Evolutionary conservation across 1,284 basidiomycete genomes (phyloP).

Genomic region (Bondarzewia mesenterica): DNA sequence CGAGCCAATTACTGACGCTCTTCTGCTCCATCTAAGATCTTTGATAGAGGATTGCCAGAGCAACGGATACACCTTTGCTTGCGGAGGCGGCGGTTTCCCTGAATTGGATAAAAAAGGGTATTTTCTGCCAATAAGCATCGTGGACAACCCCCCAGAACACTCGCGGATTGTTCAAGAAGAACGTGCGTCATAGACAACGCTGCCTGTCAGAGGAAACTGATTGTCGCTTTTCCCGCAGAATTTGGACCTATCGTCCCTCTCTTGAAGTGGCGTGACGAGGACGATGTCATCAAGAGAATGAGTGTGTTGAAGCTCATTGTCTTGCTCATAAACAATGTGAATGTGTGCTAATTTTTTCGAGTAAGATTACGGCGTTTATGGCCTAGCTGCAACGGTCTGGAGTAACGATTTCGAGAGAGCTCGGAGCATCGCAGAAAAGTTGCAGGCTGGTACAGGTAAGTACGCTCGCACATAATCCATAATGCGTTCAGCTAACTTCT

Average conservation of each 20-base stretch:
- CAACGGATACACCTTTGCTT: neutral
- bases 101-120: neutral
- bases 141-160: neutral
- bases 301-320: neutral
- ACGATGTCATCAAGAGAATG: neutral
- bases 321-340: neutral
- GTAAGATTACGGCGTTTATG: neutral
- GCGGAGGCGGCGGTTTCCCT: neutral
- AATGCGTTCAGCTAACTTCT: neutral
- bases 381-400: neutral
- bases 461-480: neutral
- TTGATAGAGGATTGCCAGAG: neutral
- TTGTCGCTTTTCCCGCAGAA: neutral
- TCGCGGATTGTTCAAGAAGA: neutral
- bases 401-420: neutral
- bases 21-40: neutral
- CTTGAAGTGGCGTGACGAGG: neutral
- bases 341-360: neutral
- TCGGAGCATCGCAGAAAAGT: neutral
- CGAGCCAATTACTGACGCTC: neutral
- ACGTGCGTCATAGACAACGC: neutral
- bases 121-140: neutral
- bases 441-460: neutral
- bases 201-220: neutral
- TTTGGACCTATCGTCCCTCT: neutral